Conservation (phyloP, 176 grass and related monocot species). For the bread wheat (Triticum aestivum) region IWGSC_CS_RefSeq_v2.1 NC_057797.1:757320878-757321377, state of each 20-base stretch:
- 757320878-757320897: background rate
- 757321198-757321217: conserved; percentile 66
- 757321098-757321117: background rate
- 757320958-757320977: conserved; percentile 86
- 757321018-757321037: conserved; percentile 94
- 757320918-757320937: conserved; percentile 83
- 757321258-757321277: conserved; percentile 72
- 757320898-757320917: conserved; percentile 30
- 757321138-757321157: conserved; percentile 76
- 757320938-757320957: conserved; percentile 87
- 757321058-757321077: background rate
- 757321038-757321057: conserved; percentile 68
- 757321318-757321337: conserved; percentile 58
- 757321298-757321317: conserved; percentile 82
- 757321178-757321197: conserved; percentile 77
- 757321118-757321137: background rate
- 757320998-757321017: conserved; percentile 76
- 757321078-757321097: too few species aligned
- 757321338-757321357: conserved; percentile 78
- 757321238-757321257: conserved; percentile 80
- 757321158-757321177: conserved; percentile 89
- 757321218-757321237: conserved; percentile 76
- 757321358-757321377: conserved; percentile 83
- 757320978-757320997: conserved; percentile 74
- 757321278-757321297: conserved; percentile 75